phyloP scores from a whole-genome alignment of 441 rosid species.

The Eutrema salsugineum region DNA sequence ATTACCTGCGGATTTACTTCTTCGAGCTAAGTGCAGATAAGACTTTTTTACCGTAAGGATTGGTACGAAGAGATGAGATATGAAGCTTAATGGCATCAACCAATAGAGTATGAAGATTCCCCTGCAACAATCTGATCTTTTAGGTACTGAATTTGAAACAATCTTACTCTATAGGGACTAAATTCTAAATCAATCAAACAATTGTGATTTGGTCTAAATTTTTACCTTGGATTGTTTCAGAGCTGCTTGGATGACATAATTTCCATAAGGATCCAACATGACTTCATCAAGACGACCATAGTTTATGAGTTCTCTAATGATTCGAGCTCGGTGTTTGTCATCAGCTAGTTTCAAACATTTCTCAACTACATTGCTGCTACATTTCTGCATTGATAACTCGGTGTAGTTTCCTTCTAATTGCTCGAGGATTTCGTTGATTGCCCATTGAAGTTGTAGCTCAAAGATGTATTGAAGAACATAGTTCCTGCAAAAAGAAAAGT shows the following conservation, averaged over 20 bases:
- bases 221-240: slow-evolving; percentile 62
- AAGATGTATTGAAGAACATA: slow-evolving; percentile 80
- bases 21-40: slow-evolving; percentile 57
- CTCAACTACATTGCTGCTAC: slow-evolving; percentile 90
- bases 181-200: background rate
- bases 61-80: slow-evolving; percentile 57
- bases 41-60: slow-evolving; percentile 84
- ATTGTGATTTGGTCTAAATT: background rate
- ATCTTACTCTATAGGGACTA: background rate
- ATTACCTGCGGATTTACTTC: slow-evolving; percentile 44
- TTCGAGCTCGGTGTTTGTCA: slow-evolving; percentile 45
- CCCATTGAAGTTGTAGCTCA: slow-evolving; percentile 72
- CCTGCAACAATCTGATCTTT: slow-evolving; percentile 39
- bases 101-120: slow-evolving; percentile 51
- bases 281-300: slow-evolving; percentile 60
- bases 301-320: slow-evolving; percentile 57
- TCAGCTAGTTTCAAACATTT: slow-evolving; percentile 62
- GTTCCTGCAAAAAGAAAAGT: slow-evolving; percentile 48
- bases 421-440: slow-evolving; percentile 48
- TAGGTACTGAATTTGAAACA: background rate
- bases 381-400: slow-evolving; percentile 81
- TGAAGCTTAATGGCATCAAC: slow-evolving; percentile 68
- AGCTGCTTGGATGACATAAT: slow-evolving; percentile 86
- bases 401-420: slow-evolving; percentile 66
- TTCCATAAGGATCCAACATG: slow-evolving; percentile 88